Evolutionary conservation across 2,329 filamentous ascomycete species (phyloP).

Genomic region (Aureobasidium sp.): DNA sequence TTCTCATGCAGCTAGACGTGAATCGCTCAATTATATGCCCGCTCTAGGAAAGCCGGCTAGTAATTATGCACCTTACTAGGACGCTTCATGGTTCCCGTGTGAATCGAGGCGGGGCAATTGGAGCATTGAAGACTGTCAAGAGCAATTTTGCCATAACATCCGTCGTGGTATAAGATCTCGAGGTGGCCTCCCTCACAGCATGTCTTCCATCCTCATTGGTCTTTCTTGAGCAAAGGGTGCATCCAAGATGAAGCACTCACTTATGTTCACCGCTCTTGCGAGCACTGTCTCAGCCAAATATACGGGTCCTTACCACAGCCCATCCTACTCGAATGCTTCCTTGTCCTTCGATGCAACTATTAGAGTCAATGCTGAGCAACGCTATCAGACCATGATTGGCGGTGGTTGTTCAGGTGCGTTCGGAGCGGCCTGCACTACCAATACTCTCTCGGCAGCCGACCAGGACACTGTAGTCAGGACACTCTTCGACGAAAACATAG

Average conservation of each 20-base stretch:
- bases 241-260: neutral
- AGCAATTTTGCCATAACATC: conserved; percentile 3
- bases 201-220: neutral
- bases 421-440: conserved; percentile 18
- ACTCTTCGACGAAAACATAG: conserved; percentile 21
- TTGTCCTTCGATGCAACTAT: conserved; percentile 17
- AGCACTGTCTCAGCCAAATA: neutral
- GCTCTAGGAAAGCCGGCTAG: neutral
- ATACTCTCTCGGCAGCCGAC: conserved; percentile 17
- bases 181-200: too few relatives aligned
- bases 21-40: neutral
- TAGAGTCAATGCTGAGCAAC: conserved; percentile 18
- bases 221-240: neutral
- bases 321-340: neutral
- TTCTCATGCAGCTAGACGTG: neutral
- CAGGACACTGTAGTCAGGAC: conserved; percentile 19
- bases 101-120: neutral
- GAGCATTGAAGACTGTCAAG: neutral
- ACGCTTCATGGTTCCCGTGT: neutral
- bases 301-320: neutral
- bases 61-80: neutral
- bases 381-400: conserved; percentile 21
- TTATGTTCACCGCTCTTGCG: neutral
- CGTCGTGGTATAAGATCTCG: neutral
- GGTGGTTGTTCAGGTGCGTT: conserved; percentile 23